Base-by-base conservation (phyloP, 768 basidiomycete genomes). In the Strobilomyces echinocephalus region DNA sequence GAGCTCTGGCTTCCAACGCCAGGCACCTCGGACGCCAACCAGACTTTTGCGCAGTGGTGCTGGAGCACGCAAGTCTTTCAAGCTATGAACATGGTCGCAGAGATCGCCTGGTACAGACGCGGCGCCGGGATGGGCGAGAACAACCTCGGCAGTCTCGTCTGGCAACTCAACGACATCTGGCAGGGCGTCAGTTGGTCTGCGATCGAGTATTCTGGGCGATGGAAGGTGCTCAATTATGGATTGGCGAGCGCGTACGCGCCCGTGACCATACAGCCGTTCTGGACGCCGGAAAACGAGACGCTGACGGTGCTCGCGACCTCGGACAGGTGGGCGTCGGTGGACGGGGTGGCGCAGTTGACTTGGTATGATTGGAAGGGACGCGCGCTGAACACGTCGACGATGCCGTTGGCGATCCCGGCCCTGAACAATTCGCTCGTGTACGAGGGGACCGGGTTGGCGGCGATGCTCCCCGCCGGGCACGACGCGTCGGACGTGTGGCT, bases 51-150 rank as follows among this genome's bases (percentile, higher is more conserved):
- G 0, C 80, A 82, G 60, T 82, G 81, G 81, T 82, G 79, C 65
- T 84, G 74, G 72, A 80, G 79, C 64, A 82, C 81, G 4, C 82
- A 83, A 58, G 57, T 82, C 18, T 82, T 82, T 76, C 82, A 82
- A 57, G 70, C 77, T 18, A 75, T 83, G 74, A 76, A 78, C 42
- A 81, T 82, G 72, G 72, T 76, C n/a, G 73, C 80, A n/a, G 71
- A 83, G 61, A 75, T 82, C 39, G 75, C 80, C 7, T 83, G 74
- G 72, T 84, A 84, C 66, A 72, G 82, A 34, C 78, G 76, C 33
- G 80, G 81, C n/a, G 79, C 82, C 0, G 81, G 81, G 8, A 71
- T 72, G 44, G 76, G 76, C 52, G 80, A 82, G 66, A 78, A 82
- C 58, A 82, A 82, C 63, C 70, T 83, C 30, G 82, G 81, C 9